A percentile compares a stretch with the other conserved stretches of the same genome.
Conservation (phyloP, 1,284 basidiomycete genomes). For the Ustilago curta region DNA sequence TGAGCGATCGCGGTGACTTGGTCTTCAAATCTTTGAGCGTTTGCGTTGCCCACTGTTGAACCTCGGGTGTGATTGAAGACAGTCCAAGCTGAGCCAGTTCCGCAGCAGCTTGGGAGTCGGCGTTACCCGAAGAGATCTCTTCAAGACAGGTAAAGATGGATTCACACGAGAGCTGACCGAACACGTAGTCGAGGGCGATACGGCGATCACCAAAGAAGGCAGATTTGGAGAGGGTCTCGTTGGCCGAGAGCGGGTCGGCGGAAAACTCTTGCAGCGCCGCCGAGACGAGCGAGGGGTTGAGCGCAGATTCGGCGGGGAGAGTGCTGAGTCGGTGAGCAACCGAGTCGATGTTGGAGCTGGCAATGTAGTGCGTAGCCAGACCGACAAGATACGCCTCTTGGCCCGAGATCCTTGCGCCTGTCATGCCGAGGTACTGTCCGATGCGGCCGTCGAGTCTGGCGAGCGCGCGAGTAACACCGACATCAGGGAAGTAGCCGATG, state of each 20-base stretch:
- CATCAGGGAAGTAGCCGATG: slow-evolving; percentile 78
- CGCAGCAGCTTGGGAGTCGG: slow-evolving; percentile 43
- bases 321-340: slow-evolving; percentile 55
- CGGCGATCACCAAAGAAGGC: slow-evolving; percentile 61
- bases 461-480: slow-evolving; percentile 90
- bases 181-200: slow-evolving; percentile 64
- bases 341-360: slow-evolving; percentile 48
- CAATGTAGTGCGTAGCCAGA: slow-evolving; percentile 65
- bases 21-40: slow-evolving; percentile 57
- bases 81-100: slow-evolving; percentile 51
- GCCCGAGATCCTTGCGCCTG: slow-evolving; percentile 72
- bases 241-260: slow-evolving; percentile 51
- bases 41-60: slow-evolving; percentile 51
- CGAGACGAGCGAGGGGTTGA: slow-evolving; percentile 44
- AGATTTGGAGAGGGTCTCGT: slow-evolving; percentile 44
- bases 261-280: slow-evolving; percentile 56
- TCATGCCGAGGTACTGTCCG: slow-evolving; percentile 93
- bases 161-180: slow-evolving; percentile 61
- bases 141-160: slow-evolving; percentile 55
- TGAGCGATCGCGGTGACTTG: slow-evolving; percentile 64
- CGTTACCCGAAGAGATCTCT: slow-evolving; percentile 36
- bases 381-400: slow-evolving; percentile 65
- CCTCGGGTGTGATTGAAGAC: slow-evolving; percentile 29
- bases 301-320: slow-evolving; percentile 49
- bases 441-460: slow-evolving; percentile 89